Base-by-base conservation (phyloP, 495 filamentous ascomycete genomes). In the Aspergillus taichungensis region DNA sequence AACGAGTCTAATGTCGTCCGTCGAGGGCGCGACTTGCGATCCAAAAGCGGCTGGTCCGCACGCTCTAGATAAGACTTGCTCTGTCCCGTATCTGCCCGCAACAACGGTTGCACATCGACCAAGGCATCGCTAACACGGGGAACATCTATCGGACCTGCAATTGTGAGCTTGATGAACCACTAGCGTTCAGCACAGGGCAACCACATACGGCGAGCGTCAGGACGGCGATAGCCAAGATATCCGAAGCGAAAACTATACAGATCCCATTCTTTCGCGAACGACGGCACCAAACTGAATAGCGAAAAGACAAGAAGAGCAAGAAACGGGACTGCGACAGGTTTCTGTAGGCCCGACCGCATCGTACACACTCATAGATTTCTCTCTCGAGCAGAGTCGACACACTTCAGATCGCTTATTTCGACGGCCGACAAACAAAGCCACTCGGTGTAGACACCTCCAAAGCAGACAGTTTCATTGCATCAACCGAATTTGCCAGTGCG, bases 291-390 rank as follows among this genome's bases (percentile, higher is more conserved):
- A 14, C 60, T 66, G 37, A 71, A 53, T 28, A 71, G 51, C 42
- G 60, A 60, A 40, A 67, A 65, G 27, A 67, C 50, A 35, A 69
- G 13, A 44, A 71, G 40, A 28, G 54, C 62, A 34, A 71, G 54
- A 39, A 71, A 58, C 47, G 66, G 62, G 42, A 69, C 59, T 34
- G 66, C 63, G 51, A 62, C 60, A 43, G 66, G 57, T 56, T 62
- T 67, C 37, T 55, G 56, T 31, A 71, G 46, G 27, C 64, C 64
- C 45, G 63, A 62, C 49, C 66, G 60, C 67, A 71, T 71, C 43
- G 50, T 67, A 56, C 57, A 45, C 47, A 27, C 8, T 47, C 46
- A 47, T 36, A 13, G 42, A 44, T 35, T 29, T 50, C 35, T 29
- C 18, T 24, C 18, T 24, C 18, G 39, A 30, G 44, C 43, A 31